Percentiles rank a stretch among this genome's conserved stretches.
Conservation (phyloP, 2,329 filamentous ascomycete species). For the Apiospora phragmitis region DNA sequence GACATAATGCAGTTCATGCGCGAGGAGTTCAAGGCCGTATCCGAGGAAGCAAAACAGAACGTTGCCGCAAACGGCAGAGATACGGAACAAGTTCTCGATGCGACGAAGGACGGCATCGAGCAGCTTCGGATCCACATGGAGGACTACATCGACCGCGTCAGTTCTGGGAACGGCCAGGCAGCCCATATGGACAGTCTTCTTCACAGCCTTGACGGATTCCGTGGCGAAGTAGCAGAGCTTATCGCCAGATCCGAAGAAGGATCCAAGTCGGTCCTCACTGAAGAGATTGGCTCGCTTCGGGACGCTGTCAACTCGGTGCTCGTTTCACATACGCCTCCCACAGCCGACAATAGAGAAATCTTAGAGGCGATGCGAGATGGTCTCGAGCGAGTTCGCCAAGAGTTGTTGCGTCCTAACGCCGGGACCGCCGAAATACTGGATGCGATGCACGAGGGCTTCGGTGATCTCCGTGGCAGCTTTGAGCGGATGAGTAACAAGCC, state of each 20-base stretch:
- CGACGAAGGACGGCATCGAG: conserved; percentile 84
- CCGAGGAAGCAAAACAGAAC: conserved; percentile 72
- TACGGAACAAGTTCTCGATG: conserved; percentile 85
- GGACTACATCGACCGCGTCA: conserved; percentile 72
- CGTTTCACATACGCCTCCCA: conserved; percentile 53
- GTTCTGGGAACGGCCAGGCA: conserved; percentile 70
- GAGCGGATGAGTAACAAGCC: conserved; percentile 79
- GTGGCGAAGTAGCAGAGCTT: conserved; percentile 66
- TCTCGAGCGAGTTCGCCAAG: conserved; percentile 71
- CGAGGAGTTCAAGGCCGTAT: conserved; percentile 59
- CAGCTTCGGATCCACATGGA: conserved; percentile 80
- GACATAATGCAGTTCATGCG: conserved; percentile 66
- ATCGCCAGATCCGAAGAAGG: conserved; percentile 47
- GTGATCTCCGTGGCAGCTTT: conserved; percentile 73
- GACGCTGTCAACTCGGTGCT: conserved; percentile 73
- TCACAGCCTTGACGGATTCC: conserved; percentile 66
- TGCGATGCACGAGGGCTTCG: conserved; percentile 84
- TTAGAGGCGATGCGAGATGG: conserved; percentile 71
- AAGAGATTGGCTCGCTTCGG: conserved; percentile 79
- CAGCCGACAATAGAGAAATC: conserved; percentile 60
- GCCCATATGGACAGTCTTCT: conserved; percentile 73
- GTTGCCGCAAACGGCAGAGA: conserved; percentile 76
- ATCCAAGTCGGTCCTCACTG: conserved; percentile 71
- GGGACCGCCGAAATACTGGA: conserved; percentile 89
- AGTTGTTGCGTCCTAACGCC: conserved; percentile 66